phyloP scores from a whole-genome alignment of 177 flowering plant genomes.

The Telopea speciosissima region DNA sequence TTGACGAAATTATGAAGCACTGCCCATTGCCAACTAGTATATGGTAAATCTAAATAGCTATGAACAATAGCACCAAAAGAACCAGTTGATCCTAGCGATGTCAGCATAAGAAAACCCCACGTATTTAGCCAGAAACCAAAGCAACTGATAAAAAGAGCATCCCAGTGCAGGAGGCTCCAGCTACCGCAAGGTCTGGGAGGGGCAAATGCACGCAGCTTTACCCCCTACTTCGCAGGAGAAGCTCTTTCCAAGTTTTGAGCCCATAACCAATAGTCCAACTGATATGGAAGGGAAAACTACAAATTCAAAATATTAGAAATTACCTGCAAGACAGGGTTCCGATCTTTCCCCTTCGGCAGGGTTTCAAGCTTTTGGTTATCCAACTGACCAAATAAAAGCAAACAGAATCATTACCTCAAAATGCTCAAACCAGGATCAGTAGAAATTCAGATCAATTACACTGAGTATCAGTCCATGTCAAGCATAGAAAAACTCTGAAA shows the following conservation, averaged over 20 bases:
- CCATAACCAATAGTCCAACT: too few relatives aligned
- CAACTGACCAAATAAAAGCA: conserved; percentile 31
- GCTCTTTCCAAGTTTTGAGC: too few relatives aligned
- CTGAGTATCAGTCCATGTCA: neutral
- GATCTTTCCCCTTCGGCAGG: conserved; percentile 50
- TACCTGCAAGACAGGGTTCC: conserved; percentile 73
- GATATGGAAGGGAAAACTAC: neutral
- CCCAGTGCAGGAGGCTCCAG: too few relatives aligned
- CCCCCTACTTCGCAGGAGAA: too few relatives aligned
- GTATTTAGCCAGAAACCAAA: neutral
- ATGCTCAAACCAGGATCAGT: neutral
- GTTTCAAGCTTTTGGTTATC: conserved; percentile 67
- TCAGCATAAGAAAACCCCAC: neutral
- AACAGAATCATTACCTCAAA: neutral
- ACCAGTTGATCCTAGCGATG: neutral
- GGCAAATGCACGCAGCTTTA: too few relatives aligned
- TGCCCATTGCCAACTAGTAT: too few relatives aligned
- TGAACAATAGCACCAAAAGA: neutral
- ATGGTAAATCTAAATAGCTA: neutral
- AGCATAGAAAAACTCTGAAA: neutral
- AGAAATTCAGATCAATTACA: neutral
- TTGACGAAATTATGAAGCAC: neutral
- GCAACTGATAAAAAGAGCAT: too few relatives aligned
- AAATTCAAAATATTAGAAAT: neutral
- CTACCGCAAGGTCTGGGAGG: too few relatives aligned